A percentile compares a stretch with the other conserved stretches of the same genome.
Conservation (phyloP, 2,329 filamentous ascomycete species). For the Aureobasidium subglaciale region DNA sequence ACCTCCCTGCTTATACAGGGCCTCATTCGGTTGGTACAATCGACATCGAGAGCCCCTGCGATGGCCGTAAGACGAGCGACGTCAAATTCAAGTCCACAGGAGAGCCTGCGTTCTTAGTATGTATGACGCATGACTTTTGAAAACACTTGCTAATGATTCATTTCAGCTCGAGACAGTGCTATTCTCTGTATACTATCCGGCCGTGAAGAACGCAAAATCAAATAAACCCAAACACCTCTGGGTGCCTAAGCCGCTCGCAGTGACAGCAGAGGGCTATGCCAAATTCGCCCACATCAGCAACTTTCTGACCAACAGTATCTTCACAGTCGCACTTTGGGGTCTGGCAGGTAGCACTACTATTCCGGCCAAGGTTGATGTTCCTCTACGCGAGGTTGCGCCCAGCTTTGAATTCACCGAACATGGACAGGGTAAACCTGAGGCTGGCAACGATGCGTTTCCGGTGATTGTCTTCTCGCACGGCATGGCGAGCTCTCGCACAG, state of each 20-base stretch:
- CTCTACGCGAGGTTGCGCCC: conserved; percentile 29
- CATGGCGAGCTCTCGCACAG: conserved; percentile 39
- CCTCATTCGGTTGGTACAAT: conserved; percentile 37
- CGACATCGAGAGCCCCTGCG: conserved; percentile 36
- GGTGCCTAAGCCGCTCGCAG: conserved; percentile 37
- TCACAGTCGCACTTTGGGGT: conserved; percentile 36
- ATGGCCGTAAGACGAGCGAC: conserved; percentile 30
- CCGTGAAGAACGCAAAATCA: conserved; percentile 24
- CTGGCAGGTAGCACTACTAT: conserved; percentile 37
- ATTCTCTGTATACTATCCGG: conserved; percentile 41
- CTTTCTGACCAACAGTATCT: conserved; percentile 30
- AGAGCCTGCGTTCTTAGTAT: conserved; percentile 34
- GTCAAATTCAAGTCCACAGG: conserved; percentile 33
- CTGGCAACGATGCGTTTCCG: conserved; percentile 28
- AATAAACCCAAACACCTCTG: conserved; percentile 32
- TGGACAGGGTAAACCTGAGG: conserved; percentile 20
- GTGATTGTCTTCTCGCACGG: conserved; percentile 42
- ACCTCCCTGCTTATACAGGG: conserved; percentile 37
- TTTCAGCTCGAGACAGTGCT: conserved; percentile 35
- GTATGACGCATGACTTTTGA: background rate
- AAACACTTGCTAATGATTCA: conserved; percentile 5
- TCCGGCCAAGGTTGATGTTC: conserved; percentile 38
- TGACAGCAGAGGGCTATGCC: conserved; percentile 39
- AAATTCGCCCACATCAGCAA: conserved; percentile 34
- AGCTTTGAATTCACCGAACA: conserved; percentile 14